Evolutionary conservation across 768 basidiomycete species (phyloP).

Genomic region (Astraeus odoratus): DNA sequence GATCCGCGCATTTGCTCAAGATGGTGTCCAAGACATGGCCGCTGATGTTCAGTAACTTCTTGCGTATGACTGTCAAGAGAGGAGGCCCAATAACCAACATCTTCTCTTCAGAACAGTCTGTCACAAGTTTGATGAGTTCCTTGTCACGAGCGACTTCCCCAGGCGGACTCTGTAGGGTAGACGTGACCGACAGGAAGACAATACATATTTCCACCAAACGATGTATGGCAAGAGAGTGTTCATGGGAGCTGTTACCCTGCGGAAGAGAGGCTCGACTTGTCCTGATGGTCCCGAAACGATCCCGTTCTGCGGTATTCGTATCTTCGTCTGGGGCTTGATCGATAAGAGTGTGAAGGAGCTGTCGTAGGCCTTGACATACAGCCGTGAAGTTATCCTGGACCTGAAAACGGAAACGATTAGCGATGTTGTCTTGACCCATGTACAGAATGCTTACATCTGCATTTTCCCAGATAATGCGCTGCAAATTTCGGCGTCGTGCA

Average conservation of each 20-base stretch:
- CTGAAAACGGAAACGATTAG: constrained; percentile 27
- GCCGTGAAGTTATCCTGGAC: constrained; percentile 41
- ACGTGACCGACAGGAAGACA: constrained; percentile 54
- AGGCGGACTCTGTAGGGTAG: constrained; percentile 52
- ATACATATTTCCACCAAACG: constrained; percentile 47
- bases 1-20: constrained; percentile 44
- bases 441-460: constrained; percentile 47
- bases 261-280: constrained; percentile 29
- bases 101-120: constrained; percentile 42
- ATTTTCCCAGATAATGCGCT: constrained; percentile 59
- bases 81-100: constrained; percentile 54
- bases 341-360: constrained; percentile 33
- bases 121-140: constrained; percentile 48
- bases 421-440: neutral
- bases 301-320: constrained; percentile 37
- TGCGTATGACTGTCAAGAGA: constrained; percentile 49
- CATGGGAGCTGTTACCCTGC: constrained; percentile 21
- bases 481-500: constrained; percentile 34
- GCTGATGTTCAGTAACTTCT: constrained; percentile 47
- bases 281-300: constrained; percentile 52
- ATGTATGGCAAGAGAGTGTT: constrained; percentile 23
- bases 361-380: constrained; percentile 30
- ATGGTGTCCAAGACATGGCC: constrained; percentile 44
- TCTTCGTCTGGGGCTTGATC: constrained; percentile 15
- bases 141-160: constrained; percentile 57